Evolutionary conservation across 2,329 filamentous ascomycete species (phyloP), one percentile per base, ranked within the genome.

Genomic region (Teratosphaeria destructans): DNA sequence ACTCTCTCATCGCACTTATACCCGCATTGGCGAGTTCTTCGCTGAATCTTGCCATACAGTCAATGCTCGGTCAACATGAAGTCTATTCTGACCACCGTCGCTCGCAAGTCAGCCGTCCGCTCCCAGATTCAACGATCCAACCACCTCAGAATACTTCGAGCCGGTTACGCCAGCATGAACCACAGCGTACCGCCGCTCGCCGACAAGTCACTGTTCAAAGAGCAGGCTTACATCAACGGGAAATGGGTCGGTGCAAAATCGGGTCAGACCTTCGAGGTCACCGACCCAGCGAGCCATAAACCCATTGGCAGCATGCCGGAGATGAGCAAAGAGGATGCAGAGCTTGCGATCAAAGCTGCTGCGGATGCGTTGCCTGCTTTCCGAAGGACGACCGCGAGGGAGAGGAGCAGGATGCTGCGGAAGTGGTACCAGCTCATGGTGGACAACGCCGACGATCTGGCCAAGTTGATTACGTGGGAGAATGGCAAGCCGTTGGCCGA

Each of bases 181-280:
- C 74, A 77, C 65, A 75, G 67, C 54, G 72, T 76, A 39, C 76
- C 76, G 57, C 64, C 72, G 32, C 74, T 81, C 62, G 79, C 74
- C 61, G 78, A 81, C 67, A 74, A 75, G 63, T 77, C 74, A 27
- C 82, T 99, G 61, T 83, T 97, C 69, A 96, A 95, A 78, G 84
- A 87, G 67, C 83, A 92, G 72, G 77, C 85, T 69, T 96, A 93
- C 72, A 86, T 97, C 70, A 93, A 99, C 73, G 94, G 94, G 70
- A 83, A 95, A 82, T 99, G 92, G 89, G 83, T 95, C 63, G 81
- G 82, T 67, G 89, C 93, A 67, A 84, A 85, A 70, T 95, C 90
- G 0, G 90, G 90, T 71, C 86, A 95, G 82, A 96, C 90, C 54
- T 99, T 97, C 74, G 86, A 94, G 72, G 89, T 96, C 61, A 81